Conservation (phyloP, 2,329 filamentous ascomycete species). For the Xylaria sp. region DNA sequence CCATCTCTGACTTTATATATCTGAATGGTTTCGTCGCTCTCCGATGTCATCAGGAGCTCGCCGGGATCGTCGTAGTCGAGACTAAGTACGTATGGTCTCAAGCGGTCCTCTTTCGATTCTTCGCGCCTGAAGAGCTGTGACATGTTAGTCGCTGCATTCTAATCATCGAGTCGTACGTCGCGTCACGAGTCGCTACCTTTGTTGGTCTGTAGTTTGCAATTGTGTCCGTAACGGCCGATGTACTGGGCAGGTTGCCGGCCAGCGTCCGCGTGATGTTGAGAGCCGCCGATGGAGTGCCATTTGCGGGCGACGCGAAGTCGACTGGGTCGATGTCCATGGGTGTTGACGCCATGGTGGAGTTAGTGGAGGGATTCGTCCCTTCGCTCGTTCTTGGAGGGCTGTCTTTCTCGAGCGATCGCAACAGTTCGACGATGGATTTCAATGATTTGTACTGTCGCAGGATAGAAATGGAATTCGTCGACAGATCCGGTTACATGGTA, state of each 20-base stretch:
- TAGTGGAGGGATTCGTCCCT: background rate
- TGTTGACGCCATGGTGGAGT: slow-evolving; percentile 44
- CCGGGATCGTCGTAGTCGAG: slow-evolving; percentile 96
- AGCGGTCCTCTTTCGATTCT: slow-evolving; percentile 47
- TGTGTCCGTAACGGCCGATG: slow-evolving; percentile 69
- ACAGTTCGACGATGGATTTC: background rate
- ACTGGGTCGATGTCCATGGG: slow-evolving; percentile 53
- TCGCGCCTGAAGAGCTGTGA: slow-evolving; percentile 55
- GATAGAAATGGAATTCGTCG: too few species aligned
- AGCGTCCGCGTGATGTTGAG: slow-evolving; percentile 49
- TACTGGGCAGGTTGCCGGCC: slow-evolving; percentile 38
- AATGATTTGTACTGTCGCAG: background rate
- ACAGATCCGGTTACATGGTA: too few species aligned
- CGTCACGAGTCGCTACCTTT: slow-evolving; percentile 50
- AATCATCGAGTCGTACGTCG: slow-evolving; percentile 1
- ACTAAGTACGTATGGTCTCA: slow-evolving; percentile 68
- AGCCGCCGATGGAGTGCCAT: slow-evolving; percentile 35
- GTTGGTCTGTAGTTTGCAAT: slow-evolving; percentile 73
- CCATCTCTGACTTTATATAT: slow-evolving; percentile 93
- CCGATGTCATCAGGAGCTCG: slow-evolving; percentile 83
- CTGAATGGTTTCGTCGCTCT: slow-evolving; percentile 91
- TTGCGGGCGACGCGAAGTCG: slow-evolving; percentile 36
- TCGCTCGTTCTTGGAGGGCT: background rate
- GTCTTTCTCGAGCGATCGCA: background rate
- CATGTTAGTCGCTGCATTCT: slow-evolving; percentile 6